Conservation (phyloP, 495 filamentous ascomycete genomes). For the Xylaria telfairii region DNA sequence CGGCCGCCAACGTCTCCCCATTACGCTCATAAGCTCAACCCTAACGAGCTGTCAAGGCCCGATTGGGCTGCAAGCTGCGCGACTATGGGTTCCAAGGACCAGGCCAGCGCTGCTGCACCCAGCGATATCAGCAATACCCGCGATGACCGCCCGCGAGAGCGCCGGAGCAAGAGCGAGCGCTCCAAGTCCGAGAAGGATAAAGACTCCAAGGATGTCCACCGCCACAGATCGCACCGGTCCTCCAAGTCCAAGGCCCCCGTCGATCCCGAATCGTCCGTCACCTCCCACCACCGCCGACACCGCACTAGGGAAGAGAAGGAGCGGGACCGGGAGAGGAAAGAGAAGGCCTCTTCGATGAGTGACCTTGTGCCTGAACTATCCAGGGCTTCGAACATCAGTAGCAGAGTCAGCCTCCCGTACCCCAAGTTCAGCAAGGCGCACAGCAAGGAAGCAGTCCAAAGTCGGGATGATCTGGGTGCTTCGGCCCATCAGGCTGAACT, state of each 20-base stretch:
- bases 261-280: conserved; percentile 45
- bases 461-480: conserved; percentile 59
- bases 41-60: conserved; percentile 30
- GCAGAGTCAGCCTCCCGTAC: conserved; percentile 73
- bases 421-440: conserved; percentile 87
- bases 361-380: conserved; percentile 59
- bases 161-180: conserved; percentile 44
- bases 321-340: conserved; percentile 39
- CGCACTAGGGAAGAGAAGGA: conserved; percentile 50
- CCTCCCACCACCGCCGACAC: conserved; percentile 43
- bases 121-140: conserved; percentile 24
- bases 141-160: conserved; percentile 49
- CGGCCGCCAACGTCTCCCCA: conserved; percentile 13
- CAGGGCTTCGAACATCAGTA: conserved; percentile 43
- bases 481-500: conserved; percentile 55
- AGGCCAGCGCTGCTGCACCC: conserved; percentile 30
- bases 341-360: conserved; percentile 44
- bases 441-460: conserved; percentile 79
- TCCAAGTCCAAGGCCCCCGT: conserved; percentile 42
- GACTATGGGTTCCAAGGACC: conserved; percentile 55
- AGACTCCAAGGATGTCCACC: conserved; percentile 34
- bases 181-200: conserved; percentile 38
- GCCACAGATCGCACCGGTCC: conserved; percentile 42
- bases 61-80: conserved; percentile 45
- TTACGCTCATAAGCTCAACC: conserved; percentile 3